Evolutionary conservation across 2,329 filamentous ascomycete genomes (phyloP).

Genomic region (Mariannaea sp.): DNA sequence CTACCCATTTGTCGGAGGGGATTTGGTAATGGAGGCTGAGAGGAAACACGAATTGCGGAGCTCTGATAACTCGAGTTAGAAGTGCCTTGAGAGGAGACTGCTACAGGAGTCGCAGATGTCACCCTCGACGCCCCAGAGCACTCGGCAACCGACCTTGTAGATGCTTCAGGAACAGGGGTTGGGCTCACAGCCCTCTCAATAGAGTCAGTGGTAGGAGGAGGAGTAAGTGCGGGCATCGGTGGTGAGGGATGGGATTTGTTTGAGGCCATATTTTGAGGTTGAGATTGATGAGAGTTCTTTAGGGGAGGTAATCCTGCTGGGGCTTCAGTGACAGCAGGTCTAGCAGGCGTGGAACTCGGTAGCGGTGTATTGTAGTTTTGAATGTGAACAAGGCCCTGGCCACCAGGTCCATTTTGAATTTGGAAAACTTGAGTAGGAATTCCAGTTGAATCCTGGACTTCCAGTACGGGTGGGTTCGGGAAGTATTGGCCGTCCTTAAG

Average conservation of each 20-base stretch:
- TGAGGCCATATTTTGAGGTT: slow-evolving; percentile 21
- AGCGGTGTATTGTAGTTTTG: slow-evolving; percentile 42
- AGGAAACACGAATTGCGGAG: slow-evolving; percentile 4
- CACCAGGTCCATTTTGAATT: slow-evolving; percentile 43
- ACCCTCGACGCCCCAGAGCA: slow-evolving; percentile 12
- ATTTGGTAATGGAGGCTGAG: slow-evolving; percentile 19
- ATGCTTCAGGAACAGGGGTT: slow-evolving; percentile 19
- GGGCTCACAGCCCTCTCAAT: slow-evolving; percentile 42
- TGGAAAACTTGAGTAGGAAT: slow-evolving; percentile 52
- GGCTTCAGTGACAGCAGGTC: slow-evolving; percentile 25
- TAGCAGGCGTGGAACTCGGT: slow-evolving; percentile 30
- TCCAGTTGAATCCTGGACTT: slow-evolving; percentile 43
- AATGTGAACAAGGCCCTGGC: slow-evolving; percentile 45
- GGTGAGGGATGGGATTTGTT: slow-evolving; percentile 32
- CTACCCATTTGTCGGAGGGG: slow-evolving; percentile 38
- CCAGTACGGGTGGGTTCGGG: slow-evolving; percentile 20
- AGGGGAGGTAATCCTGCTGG: slow-evolving; percentile 35
- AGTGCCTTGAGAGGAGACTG: slow-evolving; percentile 21
- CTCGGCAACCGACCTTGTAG: slow-evolving; percentile 17
- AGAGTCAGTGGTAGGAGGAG: slow-evolving; percentile 47
- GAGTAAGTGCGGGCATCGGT: slow-evolving; percentile 42
- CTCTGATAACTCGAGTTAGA: background rate
- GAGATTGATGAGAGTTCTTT: slow-evolving; percentile 22
- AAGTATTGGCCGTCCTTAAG: slow-evolving; percentile 42
- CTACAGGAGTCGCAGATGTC: slow-evolving; percentile 24